These are phyloP conservation scores for Venturia pyrina DNA, from an alignment of 2,329 filamentous ascomycete species.

Conservation along the genomic window DNA sequence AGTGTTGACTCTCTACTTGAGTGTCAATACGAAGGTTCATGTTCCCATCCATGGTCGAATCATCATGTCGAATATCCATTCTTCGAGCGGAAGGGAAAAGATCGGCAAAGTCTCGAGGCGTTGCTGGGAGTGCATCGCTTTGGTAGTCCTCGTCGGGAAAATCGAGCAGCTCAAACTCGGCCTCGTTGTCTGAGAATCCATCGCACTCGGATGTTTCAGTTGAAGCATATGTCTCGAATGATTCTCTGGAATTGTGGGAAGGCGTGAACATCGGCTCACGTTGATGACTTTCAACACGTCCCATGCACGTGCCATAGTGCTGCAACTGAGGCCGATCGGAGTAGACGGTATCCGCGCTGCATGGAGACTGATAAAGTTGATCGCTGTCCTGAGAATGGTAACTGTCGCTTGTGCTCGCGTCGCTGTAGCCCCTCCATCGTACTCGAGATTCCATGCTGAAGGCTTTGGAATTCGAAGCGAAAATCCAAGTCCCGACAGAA, in stretches of 20 bases:
- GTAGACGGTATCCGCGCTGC: slow-evolving; percentile 18
- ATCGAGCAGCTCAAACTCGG: slow-evolving; percentile 51
- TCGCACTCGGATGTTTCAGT: slow-evolving; percentile 53
- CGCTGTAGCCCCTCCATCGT: background rate
- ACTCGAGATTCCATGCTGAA: background rate
- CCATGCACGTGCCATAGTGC: slow-evolving; percentile 20
- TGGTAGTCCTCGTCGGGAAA: slow-evolving; percentile 49
- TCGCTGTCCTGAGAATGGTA: slow-evolving; percentile 14
- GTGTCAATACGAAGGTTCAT: slow-evolving; percentile 93
- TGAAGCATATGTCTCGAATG: slow-evolving; percentile 72
- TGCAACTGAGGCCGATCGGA: slow-evolving; percentile 19
- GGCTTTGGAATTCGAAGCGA: background rate
- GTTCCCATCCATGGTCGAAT: slow-evolving; percentile 82
- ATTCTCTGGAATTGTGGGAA: slow-evolving; percentile 27
- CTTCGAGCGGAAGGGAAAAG: slow-evolving; percentile 80
- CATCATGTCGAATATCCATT: slow-evolving; percentile 78
- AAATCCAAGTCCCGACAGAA: background rate
- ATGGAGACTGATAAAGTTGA: background rate
- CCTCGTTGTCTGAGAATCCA: slow-evolving; percentile 35
- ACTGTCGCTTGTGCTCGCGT: background rate
- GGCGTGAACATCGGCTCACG: background rate
- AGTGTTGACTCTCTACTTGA: slow-evolving; percentile 45
- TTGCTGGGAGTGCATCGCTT: slow-evolving; percentile 62
- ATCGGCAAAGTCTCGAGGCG: slow-evolving; percentile 68
- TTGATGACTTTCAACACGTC: slow-evolving; percentile 15